Percentiles rank a stretch among this genome's conserved stretches.
Evolutionary conservation across 305 asterid species (phyloP).

Genomic region (Vinca major): DNA sequence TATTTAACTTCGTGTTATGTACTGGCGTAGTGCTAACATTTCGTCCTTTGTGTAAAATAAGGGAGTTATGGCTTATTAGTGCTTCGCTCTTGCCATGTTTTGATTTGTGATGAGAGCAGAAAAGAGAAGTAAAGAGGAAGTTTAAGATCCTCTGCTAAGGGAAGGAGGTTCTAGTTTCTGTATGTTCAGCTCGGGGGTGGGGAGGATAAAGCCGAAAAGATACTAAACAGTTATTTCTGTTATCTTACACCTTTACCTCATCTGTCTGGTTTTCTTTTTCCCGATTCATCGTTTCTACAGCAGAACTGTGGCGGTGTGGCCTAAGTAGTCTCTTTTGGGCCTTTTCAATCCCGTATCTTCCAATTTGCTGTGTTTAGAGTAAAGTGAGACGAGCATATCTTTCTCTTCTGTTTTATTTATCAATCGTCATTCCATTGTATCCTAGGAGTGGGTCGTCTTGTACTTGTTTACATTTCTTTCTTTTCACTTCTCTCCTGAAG

Average conservation of each 20-base stretch:
- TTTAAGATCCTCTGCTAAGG: not conserved
- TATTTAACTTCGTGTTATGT: conserved; percentile 1
- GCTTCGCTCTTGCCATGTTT: not conserved
- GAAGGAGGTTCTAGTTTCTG: not conserved
- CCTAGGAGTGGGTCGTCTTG: not conserved
- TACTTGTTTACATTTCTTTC: not conserved
- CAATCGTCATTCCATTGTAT: not conserved
- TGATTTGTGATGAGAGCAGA: not conserved
- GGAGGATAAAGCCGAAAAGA: not conserved
- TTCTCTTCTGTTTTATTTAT: not conserved
- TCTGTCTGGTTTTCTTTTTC: not conserved
- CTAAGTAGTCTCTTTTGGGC: not conserved
- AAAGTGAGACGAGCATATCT: not conserved
- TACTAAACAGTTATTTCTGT: not conserved
- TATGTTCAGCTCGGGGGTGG: not conserved
- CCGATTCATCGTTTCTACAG: not conserved
- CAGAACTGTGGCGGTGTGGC: not conserved
- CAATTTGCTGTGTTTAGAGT: not conserved
- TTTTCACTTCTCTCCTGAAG: not conserved
- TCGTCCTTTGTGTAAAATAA: not conserved
- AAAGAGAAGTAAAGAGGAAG: conserved; percentile 2
- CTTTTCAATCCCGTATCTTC: not conserved
- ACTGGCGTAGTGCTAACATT: not conserved
- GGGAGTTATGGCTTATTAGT: not conserved
- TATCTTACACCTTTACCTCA: not conserved